A percentile compares a stretch with the other conserved stretches of the same genome.
These are phyloP conservation scores for Leccinellum albellum DNA, from an alignment of 768 basidiomycete species.

Conservation along the genomic window DNA sequence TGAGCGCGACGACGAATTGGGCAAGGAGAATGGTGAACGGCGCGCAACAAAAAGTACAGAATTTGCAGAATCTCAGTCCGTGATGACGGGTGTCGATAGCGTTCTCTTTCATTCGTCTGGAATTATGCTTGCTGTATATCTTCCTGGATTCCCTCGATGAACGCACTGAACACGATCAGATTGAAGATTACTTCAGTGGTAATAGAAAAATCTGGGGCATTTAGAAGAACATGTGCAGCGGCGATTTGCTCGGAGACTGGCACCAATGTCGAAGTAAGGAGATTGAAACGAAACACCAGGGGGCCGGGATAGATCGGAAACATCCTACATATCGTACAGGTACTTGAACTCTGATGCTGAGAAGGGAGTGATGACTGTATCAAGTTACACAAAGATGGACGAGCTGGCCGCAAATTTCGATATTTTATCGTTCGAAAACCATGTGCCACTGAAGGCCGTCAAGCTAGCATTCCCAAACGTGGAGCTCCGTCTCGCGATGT, in stretches of 20 bases:
- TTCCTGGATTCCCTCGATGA: background rate
- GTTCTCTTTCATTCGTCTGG: background rate
- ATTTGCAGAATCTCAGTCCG: conserved; percentile 2
- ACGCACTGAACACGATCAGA: background rate
- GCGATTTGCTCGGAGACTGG: too few relatives aligned
- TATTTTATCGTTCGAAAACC: background rate
- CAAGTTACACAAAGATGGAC: background rate
- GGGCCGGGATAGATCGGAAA: background rate
- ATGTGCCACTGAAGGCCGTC: background rate
- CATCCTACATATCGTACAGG: background rate
- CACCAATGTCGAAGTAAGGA: background rate
- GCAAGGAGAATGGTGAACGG: conserved; percentile 11
- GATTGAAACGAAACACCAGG: background rate
- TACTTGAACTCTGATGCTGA: background rate
- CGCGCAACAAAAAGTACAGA: conserved; percentile 14
- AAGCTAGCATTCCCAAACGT: background rate
- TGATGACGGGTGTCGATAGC: background rate
- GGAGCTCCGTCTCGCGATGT: conserved; percentile 1
- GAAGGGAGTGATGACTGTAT: too few relatives aligned
- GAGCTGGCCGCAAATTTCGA: background rate
- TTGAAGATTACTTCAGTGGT: background rate
- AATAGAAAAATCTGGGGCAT: background rate
- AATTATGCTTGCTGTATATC: background rate
- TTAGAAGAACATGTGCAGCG: too few relatives aligned
- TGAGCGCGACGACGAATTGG: conserved; percentile 12